Evolutionary conservation across 2,329 filamentous ascomycete species (phyloP).

Genomic region (Pseudocercospora fijiensis): DNA sequence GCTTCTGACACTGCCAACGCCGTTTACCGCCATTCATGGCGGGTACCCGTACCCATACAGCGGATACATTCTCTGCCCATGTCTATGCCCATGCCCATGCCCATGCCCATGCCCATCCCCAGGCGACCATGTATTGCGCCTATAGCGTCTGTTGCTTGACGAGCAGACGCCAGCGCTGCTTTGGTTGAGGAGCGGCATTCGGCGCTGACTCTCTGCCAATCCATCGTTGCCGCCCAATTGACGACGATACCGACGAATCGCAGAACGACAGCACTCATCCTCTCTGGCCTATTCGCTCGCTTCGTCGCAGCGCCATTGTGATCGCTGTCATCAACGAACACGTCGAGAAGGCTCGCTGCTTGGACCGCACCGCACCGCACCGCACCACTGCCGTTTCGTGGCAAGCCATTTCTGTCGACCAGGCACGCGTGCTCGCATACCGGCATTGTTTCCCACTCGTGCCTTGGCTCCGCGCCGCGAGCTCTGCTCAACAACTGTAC

Average conservation of each 20-base stretch:
- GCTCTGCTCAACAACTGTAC: neutral
- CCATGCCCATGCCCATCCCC: neutral
- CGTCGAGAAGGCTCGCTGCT: neutral
- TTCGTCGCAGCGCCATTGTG: too few relatives aligned
- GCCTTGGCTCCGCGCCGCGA: neutral
- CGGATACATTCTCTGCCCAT: neutral
- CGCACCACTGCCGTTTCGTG: neutral
- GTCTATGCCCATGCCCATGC: neutral
- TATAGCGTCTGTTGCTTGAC: neutral
- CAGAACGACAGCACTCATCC: constrained; percentile 2
- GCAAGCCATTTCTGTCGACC: neutral
- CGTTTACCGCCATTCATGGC: neutral
- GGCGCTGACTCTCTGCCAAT: constrained; percentile 5
- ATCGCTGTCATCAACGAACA: neutral
- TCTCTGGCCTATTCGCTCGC: constrained; percentile 4
- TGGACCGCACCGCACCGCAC: neutral
- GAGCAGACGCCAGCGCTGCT: neutral
- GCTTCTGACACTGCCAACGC: constrained; percentile 4
- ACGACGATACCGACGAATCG: constrained; percentile 2
- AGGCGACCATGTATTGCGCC: neutral
- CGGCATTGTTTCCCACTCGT: neutral
- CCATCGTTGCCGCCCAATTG: constrained; percentile 6
- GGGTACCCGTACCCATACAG: neutral
- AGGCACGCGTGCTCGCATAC: neutral
- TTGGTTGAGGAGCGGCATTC: neutral